Percentiles rank a stretch among this genome's conserved stretches.
phyloP scores from a whole-genome alignment of 306 rosid species.

The Citrullus amarus region DNA sequence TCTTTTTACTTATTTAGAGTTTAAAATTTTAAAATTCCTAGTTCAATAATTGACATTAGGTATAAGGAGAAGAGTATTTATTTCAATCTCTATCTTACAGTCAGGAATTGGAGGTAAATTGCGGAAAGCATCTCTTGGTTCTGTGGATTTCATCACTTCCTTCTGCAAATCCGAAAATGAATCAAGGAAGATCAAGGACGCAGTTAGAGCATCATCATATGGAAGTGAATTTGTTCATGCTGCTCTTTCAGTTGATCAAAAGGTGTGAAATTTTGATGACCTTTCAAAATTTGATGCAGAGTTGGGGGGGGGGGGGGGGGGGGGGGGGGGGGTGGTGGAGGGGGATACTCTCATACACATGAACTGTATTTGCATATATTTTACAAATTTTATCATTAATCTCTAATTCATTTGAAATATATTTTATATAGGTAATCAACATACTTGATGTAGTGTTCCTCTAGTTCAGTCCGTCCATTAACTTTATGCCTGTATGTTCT shows the following conservation, averaged over 20 bases:
- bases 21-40: not conserved
- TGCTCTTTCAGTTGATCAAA: constrained; percentile 70
- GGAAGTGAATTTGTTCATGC: constrained; percentile 94
- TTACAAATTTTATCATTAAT: not conserved
- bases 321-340: not conserved
- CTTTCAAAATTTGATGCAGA: not conserved
- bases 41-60: not conserved
- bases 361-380: not conserved
- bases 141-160: constrained; percentile 88
- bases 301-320: not conserved
- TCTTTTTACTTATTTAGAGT: not conserved
- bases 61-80: constrained; percentile 18
- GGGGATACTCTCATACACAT: not conserved
- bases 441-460: not conserved
- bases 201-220: constrained; percentile 65
- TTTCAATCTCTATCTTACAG: constrained; percentile 36
- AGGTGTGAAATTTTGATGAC: constrained; percentile 33
- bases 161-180: constrained; percentile 59
- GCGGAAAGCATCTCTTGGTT: constrained; percentile 81
- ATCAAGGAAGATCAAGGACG: constrained; percentile 65
- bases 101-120: constrained; percentile 47
- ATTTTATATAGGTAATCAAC: not conserved
- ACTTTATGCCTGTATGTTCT: not conserved
- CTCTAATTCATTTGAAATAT: not conserved
- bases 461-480: not conserved